Conservation (phyloP, 202 grass and related monocot genomes). For the Zizania palustris region DNA sequence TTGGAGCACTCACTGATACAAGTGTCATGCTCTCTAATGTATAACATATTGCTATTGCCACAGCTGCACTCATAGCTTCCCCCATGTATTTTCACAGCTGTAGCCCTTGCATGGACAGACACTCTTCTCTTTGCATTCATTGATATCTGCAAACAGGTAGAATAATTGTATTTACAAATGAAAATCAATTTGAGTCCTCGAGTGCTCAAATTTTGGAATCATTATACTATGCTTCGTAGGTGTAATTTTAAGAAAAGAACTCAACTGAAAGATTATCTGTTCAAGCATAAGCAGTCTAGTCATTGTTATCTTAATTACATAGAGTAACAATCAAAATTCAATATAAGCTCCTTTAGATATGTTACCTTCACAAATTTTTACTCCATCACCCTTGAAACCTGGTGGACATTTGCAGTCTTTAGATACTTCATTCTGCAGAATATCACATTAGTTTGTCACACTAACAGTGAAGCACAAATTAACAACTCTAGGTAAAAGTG, state of each 20-base stretch:
- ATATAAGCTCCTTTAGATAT: slow-evolving; percentile 20
- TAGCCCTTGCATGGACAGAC: slow-evolving; percentile 74
- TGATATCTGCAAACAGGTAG: slow-evolving; percentile 64
- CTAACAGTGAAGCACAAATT: slow-evolving; percentile 3
- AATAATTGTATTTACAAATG: slow-evolving; percentile 29
- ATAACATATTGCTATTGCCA: slow-evolving; percentile 51
- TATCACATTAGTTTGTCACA: slow-evolving; percentile 30
- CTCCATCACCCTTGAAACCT: slow-evolving; percentile 75
- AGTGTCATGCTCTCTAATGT: slow-evolving; percentile 89
- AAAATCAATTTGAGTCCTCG: slow-evolving; percentile 8
- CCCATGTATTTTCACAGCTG: slow-evolving; percentile 78
- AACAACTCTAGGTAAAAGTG: slow-evolving; percentile 32
- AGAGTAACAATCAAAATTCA: background rate
- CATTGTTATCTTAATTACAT: background rate
- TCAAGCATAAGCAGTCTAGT: slow-evolving; percentile 7
- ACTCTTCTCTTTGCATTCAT: slow-evolving; percentile 71
- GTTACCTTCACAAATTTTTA: slow-evolving; percentile 75
- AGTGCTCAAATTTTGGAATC: slow-evolving; percentile 1
- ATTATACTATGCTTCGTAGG: background rate
- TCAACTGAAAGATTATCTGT: slow-evolving; percentile 4
- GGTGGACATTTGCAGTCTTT: slow-evolving; percentile 49
- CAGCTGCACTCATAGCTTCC: slow-evolving; percentile 49
- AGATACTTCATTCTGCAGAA: slow-evolving; percentile 53
- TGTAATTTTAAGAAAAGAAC: slow-evolving; percentile 1
- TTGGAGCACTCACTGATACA: slow-evolving; percentile 77